Percentiles rank a stretch among this genome's conserved stretches.
Conservation (phyloP, 2,329 filamentous ascomycete species). For the Paracoccidioides brasiliensis region DNA sequence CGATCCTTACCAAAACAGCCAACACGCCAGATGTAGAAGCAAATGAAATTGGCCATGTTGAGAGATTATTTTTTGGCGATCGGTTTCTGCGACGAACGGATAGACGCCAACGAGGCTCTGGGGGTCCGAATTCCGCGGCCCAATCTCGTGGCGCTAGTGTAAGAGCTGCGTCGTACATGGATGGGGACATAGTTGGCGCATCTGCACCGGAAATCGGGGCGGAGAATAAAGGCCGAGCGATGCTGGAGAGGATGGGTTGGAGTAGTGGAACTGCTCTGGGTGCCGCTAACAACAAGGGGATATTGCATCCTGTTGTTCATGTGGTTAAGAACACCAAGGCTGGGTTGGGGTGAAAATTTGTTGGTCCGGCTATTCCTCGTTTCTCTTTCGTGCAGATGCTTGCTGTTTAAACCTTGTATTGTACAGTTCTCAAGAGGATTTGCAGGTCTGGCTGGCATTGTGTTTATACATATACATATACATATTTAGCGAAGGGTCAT, state of each 20-base stretch:
- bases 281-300: conserved; percentile 70
- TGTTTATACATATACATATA: too few relatives aligned
- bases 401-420: background rate
- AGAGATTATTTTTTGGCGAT: conserved; percentile 25
- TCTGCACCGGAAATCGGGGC: conserved; percentile 69
- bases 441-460: too few relatives aligned
- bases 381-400: background rate
- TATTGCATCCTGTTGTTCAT: conserved; percentile 71
- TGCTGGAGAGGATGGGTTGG: conserved; percentile 98
- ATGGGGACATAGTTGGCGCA: conserved; percentile 80
- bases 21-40: conserved; percentile 51
- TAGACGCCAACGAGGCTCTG: conserved; percentile 5
- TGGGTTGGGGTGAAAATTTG: conserved; percentile 52
- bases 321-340: conserved; percentile 77
- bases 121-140: conserved; percentile 18
- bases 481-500: too few relatives aligned
- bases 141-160: conserved; percentile 27
- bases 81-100: conserved; percentile 18
- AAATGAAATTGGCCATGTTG: conserved; percentile 37
- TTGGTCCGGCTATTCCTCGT: background rate
- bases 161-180: conserved; percentile 48
- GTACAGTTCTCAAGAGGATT: too few relatives aligned
- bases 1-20: conserved; percentile 61
- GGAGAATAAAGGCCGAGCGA: conserved; percentile 69
- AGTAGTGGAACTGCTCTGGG: conserved; percentile 73